Percentiles rank a stretch among this genome's conserved stretches.
These are phyloP conservation scores for Fusarium avenaceum DNA, from an alignment of 2,329 filamentous ascomycete species.

Conservation along the genomic window DNA sequence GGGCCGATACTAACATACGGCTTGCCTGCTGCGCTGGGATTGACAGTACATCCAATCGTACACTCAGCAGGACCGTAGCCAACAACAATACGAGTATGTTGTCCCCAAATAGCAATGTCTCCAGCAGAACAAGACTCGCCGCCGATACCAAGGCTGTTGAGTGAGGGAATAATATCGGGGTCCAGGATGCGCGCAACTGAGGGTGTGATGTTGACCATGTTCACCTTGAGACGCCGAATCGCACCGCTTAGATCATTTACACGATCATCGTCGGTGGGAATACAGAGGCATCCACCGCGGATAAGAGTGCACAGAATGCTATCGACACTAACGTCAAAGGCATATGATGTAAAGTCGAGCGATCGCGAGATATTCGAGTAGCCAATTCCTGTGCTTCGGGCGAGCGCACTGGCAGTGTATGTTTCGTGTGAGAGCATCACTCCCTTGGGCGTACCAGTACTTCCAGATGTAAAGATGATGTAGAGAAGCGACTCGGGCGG, in stretches of 20 bases:
- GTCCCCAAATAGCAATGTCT: conserved; percentile 63
- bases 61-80: conserved; percentile 69
- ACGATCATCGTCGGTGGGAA: conserved; percentile 67
- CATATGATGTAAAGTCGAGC: conserved; percentile 65
- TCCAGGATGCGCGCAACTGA: conserved; percentile 64
- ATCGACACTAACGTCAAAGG: conserved; percentile 68
- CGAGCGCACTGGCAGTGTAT: conserved; percentile 58
- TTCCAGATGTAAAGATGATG: conserved; percentile 76
- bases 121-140: conserved; percentile 67
- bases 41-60: conserved; percentile 66
- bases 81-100: conserved; percentile 62
- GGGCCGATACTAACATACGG: conserved; percentile 60
- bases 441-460: conserved; percentile 74
- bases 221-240: conserved; percentile 60
- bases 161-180: conserved; percentile 59
- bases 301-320: conserved; percentile 67
- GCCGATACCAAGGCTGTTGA: conserved; percentile 63
- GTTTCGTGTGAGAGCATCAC: conserved; percentile 66
- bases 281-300: conserved; percentile 65
- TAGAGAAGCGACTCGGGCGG: conserved; percentile 61
- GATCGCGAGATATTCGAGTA: conserved; percentile 58
- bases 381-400: conserved; percentile 53
- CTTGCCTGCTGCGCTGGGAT: conserved; percentile 56
- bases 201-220: conserved; percentile 65
- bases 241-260: conserved; percentile 64